Percentiles rank a stretch among this genome's conserved stretches.
Conservation (phyloP, 352 stramenopile genomes). For the Saprolegnia parasitica region DNA sequence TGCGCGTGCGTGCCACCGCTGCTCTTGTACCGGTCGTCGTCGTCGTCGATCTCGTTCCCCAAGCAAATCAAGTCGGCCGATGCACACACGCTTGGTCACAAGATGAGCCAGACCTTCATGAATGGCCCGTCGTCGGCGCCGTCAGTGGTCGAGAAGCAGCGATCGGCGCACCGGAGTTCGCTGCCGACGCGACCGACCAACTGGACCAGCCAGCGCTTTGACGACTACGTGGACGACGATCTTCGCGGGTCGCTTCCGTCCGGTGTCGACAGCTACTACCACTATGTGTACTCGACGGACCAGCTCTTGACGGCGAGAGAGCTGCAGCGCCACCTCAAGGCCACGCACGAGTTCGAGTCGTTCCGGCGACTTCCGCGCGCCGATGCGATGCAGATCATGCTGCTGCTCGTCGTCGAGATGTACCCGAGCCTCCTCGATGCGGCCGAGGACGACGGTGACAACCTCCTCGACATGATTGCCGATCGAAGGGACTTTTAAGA, state of each 20-base stretch:
- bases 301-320: conserved; percentile 54
- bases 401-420: conserved; percentile 53
- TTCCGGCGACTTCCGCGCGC: conserved; percentile 23
- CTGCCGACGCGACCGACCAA: background rate
- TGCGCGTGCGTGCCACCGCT: conserved; percentile 32
- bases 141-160: background rate
- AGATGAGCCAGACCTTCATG: background rate
- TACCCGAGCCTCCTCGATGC: conserved; percentile 68
- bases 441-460: conserved; percentile 72
- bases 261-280: conserved; percentile 36
- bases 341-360: background rate
- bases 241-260: background rate
- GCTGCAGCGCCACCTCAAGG: conserved; percentile 40
- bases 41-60: background rate
- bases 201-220: background rate
- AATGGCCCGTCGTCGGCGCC: background rate
- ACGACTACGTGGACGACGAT: conserved; percentile 15
- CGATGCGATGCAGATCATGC: conserved; percentile 43
- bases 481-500: conserved; percentile 30
- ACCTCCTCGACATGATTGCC: conserved; percentile 66
- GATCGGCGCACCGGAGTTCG: conserved; percentile 8
- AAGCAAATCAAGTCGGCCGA: background rate
- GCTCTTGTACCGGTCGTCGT: background rate
- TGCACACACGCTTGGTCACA: background rate
- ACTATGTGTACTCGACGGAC: conserved; percentile 78